Evolutionary conservation across 768 basidiomycete genomes (phyloP), one percentile per base, ranked within the genome.

Genomic region (Agrocybe praecox): DNA sequence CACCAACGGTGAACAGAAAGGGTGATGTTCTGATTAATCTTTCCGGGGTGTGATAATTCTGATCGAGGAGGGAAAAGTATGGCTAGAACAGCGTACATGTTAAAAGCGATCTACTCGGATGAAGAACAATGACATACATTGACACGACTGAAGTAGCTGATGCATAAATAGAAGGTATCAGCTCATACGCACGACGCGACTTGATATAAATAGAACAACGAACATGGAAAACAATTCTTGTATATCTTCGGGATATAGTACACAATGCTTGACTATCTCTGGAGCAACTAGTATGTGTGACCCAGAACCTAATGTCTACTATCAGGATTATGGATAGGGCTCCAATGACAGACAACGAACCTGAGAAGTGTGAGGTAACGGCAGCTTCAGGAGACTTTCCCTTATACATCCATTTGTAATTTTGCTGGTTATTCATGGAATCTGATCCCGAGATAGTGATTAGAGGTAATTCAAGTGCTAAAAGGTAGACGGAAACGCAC

Each of bases 1-100:
- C 58, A 85, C 85, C 73, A 59, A 85, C 81, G 46, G 84, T 85
- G 69, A 86, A 85, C 14, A 85, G 72, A 64, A 85, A 85, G 9
- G 85, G 85, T 55, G 77, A 76, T 8, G 76, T 75, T 70, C 81
- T 80, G 48, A 86, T 79, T 21, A 85, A 72, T 12, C 77, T 72
- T 26, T 75, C 72, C 8, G 85, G 80, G 0, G 79, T 83, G 63
- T 87, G 85, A 17, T 85, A 72, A 36, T 74, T 79, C 33, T 76
- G 76, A 66, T 88, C 86, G 47, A 86, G 72, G 52, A 86, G 76
- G 8, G 83, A 82, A 62, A 85, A 82, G 60, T 77, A 82, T 1
- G 83, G 80, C 84, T 86, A 59, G 15, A 54, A 24, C 46, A 53
- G 9, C 19, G 49, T 52, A 43, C 53, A 69, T 68, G 44, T 72